Evolutionary conservation across 345 rosid genomes (phyloP), one percentile per base, ranked within the genome.

Genomic region (Kandelia obovata): DNA sequence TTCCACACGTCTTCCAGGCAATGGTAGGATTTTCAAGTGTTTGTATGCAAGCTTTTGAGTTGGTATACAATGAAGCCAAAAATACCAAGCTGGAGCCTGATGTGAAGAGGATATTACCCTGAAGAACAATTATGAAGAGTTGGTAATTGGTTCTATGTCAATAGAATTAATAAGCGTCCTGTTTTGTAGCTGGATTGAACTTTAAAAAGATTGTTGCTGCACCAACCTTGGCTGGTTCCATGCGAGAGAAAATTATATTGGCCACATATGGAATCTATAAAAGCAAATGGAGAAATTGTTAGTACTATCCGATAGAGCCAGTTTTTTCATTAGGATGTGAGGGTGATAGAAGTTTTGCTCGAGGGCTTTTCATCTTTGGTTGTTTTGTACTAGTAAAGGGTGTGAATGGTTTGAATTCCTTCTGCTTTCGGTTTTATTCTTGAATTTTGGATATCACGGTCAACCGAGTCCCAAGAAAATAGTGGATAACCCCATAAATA

Each of bases 1-100:
- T 95, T 60, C 96, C 99, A 0, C 93, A 88, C 63, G 89, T 92
- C 64, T 89, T 95, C 70, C 96, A 95, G 71, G 96, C 97, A 0
- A 82, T 92, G 73, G 96, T 85, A 20, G 97, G 99, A 53, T 89
- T 95, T 67, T 95, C 99, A 17, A 91, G 96, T 57, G 96, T 95
- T 58, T 95, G 97, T 59, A 92, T 84, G 92, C 91, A 87, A 49
- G 91, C 93, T 0, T 92, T 86, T 4, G 97, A 95, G 83, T 85
- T 86, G 13, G 86, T 92, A n/a, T 88, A 84, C 85, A 88, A 82
- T 71, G 87, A 85, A 79, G 92, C 86, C 66, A 88, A 89, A 79
- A 70, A 73, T 39, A 67, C 71, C 3, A 72, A 79, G 35, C 79
- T 79, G 53, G 89, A 82, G 71, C 82, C 85, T 55, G 84, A 84